Conservation (phyloP, 495 filamentous ascomycete genomes). For the Aspergillus homomorphus region DNA sequence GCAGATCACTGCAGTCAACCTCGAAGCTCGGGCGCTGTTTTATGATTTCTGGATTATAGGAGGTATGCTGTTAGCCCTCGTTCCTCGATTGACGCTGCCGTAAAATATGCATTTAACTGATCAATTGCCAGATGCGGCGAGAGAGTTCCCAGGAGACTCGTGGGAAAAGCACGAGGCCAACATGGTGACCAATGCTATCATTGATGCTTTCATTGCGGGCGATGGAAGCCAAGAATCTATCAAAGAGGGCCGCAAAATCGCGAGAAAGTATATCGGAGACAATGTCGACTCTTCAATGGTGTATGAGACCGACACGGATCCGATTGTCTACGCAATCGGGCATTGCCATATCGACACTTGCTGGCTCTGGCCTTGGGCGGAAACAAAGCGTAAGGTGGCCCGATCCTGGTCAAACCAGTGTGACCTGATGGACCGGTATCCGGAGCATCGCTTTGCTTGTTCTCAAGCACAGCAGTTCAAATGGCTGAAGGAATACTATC, state of each 20-base stretch:
- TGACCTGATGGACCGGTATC: slow-evolving; percentile 88
- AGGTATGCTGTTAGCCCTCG: slow-evolving; percentile 21
- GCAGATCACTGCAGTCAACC: slow-evolving; percentile 86
- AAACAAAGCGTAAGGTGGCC: slow-evolving; percentile 95
- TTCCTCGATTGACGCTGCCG: too few species aligned
- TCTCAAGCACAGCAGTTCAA: slow-evolving; percentile 98
- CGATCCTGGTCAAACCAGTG: slow-evolving; percentile 97
- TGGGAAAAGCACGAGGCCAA: slow-evolving; percentile 59
- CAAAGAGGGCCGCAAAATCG: slow-evolving; percentile 73
- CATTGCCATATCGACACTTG: slow-evolving; percentile 98
- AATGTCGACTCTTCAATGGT: slow-evolving; percentile 79
- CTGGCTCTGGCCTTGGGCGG: slow-evolving; percentile 99
- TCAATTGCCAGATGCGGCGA: slow-evolving; percentile 58
- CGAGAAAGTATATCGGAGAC: slow-evolving; percentile 74
- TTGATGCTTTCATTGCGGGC: slow-evolving; percentile 81
- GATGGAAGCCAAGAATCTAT: slow-evolving; percentile 72
- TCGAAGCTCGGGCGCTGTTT: slow-evolving; percentile 75
- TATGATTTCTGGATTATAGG: slow-evolving; percentile 97
- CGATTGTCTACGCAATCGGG: slow-evolving; percentile 82
- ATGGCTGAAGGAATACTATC: slow-evolving; percentile 90
- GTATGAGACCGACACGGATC: slow-evolving; percentile 68
- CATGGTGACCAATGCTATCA: slow-evolving; percentile 78
- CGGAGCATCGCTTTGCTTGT: slow-evolving; percentile 86
- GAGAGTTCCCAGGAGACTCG: slow-evolving; percentile 84
- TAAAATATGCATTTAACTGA: neutral